Percentiles rank a stretch among this genome's conserved stretches.
phyloP scores from a whole-genome alignment of 2,329 filamentous ascomycete genomes.

The Microcyclosporella mali region DNA sequence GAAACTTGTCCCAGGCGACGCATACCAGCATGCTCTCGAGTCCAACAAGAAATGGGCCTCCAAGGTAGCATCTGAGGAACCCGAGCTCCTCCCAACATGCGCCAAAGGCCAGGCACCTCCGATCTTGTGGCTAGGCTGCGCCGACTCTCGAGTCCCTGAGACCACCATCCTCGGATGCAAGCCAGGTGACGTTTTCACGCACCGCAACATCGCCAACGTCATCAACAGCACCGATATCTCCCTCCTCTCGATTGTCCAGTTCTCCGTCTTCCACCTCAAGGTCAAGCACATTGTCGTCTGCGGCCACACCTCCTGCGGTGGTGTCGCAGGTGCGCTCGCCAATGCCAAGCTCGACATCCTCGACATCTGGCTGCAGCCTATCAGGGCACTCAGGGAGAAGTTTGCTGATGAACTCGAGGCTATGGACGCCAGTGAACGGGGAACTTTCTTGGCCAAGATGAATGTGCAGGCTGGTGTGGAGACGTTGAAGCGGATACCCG shows the following conservation, averaged over 20 bases:
- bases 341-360: slow-evolving; percentile 53
- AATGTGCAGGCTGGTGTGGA: slow-evolving; percentile 67
- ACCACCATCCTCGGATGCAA: slow-evolving; percentile 72
- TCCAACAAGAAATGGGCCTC: slow-evolving; percentile 66
- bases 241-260: slow-evolving; percentile 70
- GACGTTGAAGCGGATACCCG: slow-evolving; percentile 61
- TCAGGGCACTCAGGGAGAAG: slow-evolving; percentile 50
- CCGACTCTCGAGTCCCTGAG: slow-evolving; percentile 78
- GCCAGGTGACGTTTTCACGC: slow-evolving; percentile 80
- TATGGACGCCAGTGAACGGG: slow-evolving; percentile 38
- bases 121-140: slow-evolving; percentile 79
- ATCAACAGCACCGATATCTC: slow-evolving; percentile 69
- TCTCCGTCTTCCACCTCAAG: slow-evolving; percentile 65
- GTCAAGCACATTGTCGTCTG: slow-evolving; percentile 59
- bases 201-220: slow-evolving; percentile 87
- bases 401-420: slow-evolving; percentile 47
- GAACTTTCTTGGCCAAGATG: slow-evolving; percentile 63
- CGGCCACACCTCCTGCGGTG: slow-evolving; percentile 57
- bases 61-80: slow-evolving; percentile 59
- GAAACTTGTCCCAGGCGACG: slow-evolving; percentile 13
- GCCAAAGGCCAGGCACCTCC: slow-evolving; percentile 60
- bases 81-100: slow-evolving; percentile 63
- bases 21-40: slow-evolving; percentile 49
- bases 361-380: slow-evolving; percentile 56
- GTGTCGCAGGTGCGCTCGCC: slow-evolving; percentile 49